Conservation (phyloP, 2,329 filamentous ascomycete genomes). For the Immersiporthe knoxdaviesiana region DNA sequence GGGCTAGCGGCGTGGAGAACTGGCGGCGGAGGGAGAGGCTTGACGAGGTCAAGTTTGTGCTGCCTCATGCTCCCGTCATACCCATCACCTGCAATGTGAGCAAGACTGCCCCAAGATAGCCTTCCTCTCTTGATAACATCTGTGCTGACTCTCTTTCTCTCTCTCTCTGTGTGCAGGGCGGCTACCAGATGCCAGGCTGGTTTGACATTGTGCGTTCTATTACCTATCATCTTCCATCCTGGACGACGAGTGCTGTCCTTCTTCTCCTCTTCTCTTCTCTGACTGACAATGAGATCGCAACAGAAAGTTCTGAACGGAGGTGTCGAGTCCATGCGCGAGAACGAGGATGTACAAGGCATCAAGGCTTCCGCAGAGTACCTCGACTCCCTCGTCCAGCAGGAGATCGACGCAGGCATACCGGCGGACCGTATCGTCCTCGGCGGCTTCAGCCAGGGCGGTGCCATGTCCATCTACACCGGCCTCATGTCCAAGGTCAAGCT, state of each 20-base stretch:
- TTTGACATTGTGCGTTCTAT: slow-evolving; percentile 73
- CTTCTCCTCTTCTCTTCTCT: neutral
- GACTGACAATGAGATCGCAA: slow-evolving; percentile 4
- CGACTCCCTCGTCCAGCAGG: slow-evolving; percentile 75
- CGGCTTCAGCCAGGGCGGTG: slow-evolving; percentile 85
- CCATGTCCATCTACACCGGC: slow-evolving; percentile 81
- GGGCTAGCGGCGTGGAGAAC: slow-evolving; percentile 83
- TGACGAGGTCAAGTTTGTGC: slow-evolving; percentile 88
- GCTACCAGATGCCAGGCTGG: slow-evolving; percentile 84
- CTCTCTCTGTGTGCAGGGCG: too few species aligned
- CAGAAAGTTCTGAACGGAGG: slow-evolving; percentile 34
- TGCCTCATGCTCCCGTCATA: slow-evolving; percentile 86
- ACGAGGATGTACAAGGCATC: slow-evolving; percentile 71
- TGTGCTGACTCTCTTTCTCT: slow-evolving; percentile 13
- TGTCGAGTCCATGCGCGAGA: slow-evolving; percentile 36
- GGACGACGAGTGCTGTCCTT: neutral
- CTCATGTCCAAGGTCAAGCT: slow-evolving; percentile 74
- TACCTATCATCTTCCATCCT: neutral
- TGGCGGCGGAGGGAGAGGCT: slow-evolving; percentile 81
- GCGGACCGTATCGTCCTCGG: slow-evolving; percentile 83
- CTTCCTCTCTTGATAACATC: neutral
- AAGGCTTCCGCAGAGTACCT: slow-evolving; percentile 74
- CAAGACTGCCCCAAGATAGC: slow-evolving; percentile 25
- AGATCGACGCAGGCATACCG: slow-evolving; percentile 80
- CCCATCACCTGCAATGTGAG: slow-evolving; percentile 75